Base-by-base conservation (phyloP, 345 rosid genomes). In the Bruguiera parviflora region DNA sequence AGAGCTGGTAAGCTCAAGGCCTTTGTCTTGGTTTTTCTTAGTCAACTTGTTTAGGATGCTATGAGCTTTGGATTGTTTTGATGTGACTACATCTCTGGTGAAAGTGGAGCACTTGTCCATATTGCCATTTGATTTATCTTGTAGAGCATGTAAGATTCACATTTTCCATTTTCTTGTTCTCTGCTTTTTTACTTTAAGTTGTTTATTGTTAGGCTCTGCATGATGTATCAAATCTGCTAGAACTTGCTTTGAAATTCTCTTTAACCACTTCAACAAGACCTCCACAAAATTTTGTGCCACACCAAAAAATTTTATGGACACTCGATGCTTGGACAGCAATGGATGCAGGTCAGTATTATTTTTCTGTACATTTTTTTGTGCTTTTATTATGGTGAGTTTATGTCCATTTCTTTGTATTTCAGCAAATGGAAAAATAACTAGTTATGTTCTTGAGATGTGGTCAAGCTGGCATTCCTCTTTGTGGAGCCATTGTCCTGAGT, bases 361-460 rank as follows among this genome's bases (percentile, higher is more conserved):
- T 39, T 47, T 16, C 63, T 15, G 65, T 61, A 31, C 63, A 51
- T 33, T 1, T 47, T 59, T 46, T 5, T 63, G 47, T 28, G 61
- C 28, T 65, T 71, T 32, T 61, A 20, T 71, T 73, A 11, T 61
- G 6, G 46, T n/a, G 46, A 24, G 56, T 70, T 72, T 18, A 65
- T 53, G 21, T 69, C 67, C 57, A 35, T 20, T 67, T 63, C 29
- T 61, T 62, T 72, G 37, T 71, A 58, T 69, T 77, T 67, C 88
- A 94, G 98, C 69, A 65, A 81, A 84, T 77, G 63, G 79, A 72
- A 87, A 84, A 78, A 70, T 94, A 57, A 61, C 86, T 25, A 81
- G 87, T 73, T 84, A 78, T 78, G 84, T 87, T 80, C 89, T 89
- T 67, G 98, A 94, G 81, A 84, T 94, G 87, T 88, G 96, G 96